These are phyloP conservation scores for Aspergillus tamarii DNA, from an alignment of 2,329 filamentous ascomycete genomes.

Conservation along the genomic window DNA sequence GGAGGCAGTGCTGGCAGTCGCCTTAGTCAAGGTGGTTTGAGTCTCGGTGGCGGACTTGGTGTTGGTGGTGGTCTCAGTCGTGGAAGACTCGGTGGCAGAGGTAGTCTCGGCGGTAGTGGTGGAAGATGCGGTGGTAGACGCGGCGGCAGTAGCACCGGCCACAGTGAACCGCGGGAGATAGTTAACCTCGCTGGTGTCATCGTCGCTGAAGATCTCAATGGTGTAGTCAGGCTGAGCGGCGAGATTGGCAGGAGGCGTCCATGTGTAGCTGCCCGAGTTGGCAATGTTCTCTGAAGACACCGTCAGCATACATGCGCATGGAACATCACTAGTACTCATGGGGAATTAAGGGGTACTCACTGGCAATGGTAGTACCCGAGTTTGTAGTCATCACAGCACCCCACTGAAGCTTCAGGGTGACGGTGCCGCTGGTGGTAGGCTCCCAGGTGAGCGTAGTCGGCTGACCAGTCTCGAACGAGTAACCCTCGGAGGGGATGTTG, in stretches of 20 bases:
- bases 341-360: constrained; percentile 38
- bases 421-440: constrained; percentile 53
- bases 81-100: constrained; percentile 24
- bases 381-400: constrained; percentile 45
- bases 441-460: constrained; percentile 53
- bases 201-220: constrained; percentile 56
- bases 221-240: constrained; percentile 53
- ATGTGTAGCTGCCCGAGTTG: constrained; percentile 56
- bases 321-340: not conserved
- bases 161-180: constrained; percentile 58
- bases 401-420: constrained; percentile 56
- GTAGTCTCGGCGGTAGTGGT: constrained; percentile 23
- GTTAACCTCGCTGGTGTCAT: constrained; percentile 49
- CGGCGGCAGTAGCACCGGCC: constrained; percentile 45
- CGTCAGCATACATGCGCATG: constrained; percentile 10
- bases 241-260: constrained; percentile 47
- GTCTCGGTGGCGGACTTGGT: constrained; percentile 27
- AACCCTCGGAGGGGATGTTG: constrained; percentile 48
- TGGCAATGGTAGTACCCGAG: constrained; percentile 45
- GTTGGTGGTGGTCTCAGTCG: constrained; percentile 25
- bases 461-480: constrained; percentile 51
- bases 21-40: constrained; percentile 24
- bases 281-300: constrained; percentile 45
- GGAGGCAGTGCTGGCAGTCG: constrained; percentile 17
- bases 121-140: constrained; percentile 33